Base-by-base conservation (phyloP, 176 grass and related monocot species). In the Raddia distichophylla region DNA sequence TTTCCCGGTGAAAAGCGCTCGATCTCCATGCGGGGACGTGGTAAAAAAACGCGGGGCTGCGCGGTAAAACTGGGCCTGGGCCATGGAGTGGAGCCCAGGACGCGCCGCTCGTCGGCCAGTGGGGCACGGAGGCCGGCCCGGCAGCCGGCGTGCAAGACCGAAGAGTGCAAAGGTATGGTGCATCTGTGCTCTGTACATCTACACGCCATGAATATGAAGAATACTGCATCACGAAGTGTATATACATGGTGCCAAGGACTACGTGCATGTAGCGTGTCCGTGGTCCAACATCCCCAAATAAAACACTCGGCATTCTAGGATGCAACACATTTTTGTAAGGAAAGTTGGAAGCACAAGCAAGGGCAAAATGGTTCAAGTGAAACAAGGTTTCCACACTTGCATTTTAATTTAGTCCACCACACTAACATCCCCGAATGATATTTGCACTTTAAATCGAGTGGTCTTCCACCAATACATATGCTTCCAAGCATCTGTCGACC, bases 1-100 rank as follows among this genome's bases (percentile, higher is more conserved):
- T 83, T 40, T 53, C 78, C 70, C 67, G 74, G 47, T 77, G 77
- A 70, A 74, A 73, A 86, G 72, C 75, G 64, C 37, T 86, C 75
- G 64, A 32, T 86, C 69, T 73, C 75, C 54, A 88, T 74, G 86
- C 82, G 80, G 68, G 50, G 8, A 7, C 69, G 51, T 15, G 62
- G 53, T 68, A 68, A 79, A 83, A 8, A 9, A n/a, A 7, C 4
- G 16, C 18, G 9, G 44, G 74, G 32, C 57, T 49, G 48, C 67
- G 35, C 54, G 75, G 81, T 82, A 82, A 86, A 89, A 82, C 15
- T 44, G 46, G 32, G 46, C 27, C 49, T 62, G 37, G 37, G 37
- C 37, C 37, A 2, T 1, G 37, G 37, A 40, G 37, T 40, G 37
- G 34, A 14, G 57, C 34, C 20, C 71, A 69, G 87, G 57, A 89